phyloP scores from a whole-genome alignment of 2,329 filamentous ascomycete genomes.

The Rasamsonia emersonii region DNA sequence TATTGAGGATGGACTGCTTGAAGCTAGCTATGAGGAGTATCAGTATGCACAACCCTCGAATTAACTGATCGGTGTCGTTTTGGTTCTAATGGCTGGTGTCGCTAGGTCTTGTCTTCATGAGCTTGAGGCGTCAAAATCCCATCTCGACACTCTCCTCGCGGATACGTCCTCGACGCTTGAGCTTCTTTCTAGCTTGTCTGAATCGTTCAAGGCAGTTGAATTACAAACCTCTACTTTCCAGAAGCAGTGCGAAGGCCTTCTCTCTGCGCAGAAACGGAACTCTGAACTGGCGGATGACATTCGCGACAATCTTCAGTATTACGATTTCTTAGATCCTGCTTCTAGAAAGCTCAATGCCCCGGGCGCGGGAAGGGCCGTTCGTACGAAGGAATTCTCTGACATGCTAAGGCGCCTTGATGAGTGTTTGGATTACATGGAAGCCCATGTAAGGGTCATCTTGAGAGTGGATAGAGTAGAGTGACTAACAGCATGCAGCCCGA shows the following conservation, averaged over 20 bases:
- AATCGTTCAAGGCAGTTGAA: constrained; percentile 81
- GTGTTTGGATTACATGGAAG: constrained; percentile 86
- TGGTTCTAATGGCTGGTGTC: constrained; percentile 6
- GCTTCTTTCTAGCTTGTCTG: constrained; percentile 68
- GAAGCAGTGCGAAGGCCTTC: constrained; percentile 78
- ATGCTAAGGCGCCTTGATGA: constrained; percentile 82
- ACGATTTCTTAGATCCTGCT: constrained; percentile 84
- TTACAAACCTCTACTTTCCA: constrained; percentile 88
- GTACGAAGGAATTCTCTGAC: constrained; percentile 74
- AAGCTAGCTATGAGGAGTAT: constrained; percentile 79
- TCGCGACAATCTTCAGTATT: constrained; percentile 85
- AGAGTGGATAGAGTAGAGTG: background rate
- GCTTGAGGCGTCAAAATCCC: constrained; percentile 67
- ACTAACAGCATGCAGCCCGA: constrained; percentile 46
- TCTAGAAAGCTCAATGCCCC: constrained; percentile 86
- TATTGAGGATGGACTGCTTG: constrained; percentile 60
- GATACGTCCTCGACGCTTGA: constrained; percentile 70
- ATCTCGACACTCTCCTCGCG: constrained; percentile 68
- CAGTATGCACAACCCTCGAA: constrained; percentile 44
- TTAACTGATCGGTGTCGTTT: background rate
- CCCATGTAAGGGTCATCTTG: constrained; percentile 53
- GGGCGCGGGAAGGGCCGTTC: constrained; percentile 76
- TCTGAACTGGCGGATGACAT: constrained; percentile 74
- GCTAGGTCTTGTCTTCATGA: constrained; percentile 69
- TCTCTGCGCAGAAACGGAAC: constrained; percentile 72